Percentiles rank a stretch among this genome's conserved stretches.
phyloP scores from a whole-genome alignment of 2,329 filamentous ascomycete genomes.

The Aschersonia sp. region DNA sequence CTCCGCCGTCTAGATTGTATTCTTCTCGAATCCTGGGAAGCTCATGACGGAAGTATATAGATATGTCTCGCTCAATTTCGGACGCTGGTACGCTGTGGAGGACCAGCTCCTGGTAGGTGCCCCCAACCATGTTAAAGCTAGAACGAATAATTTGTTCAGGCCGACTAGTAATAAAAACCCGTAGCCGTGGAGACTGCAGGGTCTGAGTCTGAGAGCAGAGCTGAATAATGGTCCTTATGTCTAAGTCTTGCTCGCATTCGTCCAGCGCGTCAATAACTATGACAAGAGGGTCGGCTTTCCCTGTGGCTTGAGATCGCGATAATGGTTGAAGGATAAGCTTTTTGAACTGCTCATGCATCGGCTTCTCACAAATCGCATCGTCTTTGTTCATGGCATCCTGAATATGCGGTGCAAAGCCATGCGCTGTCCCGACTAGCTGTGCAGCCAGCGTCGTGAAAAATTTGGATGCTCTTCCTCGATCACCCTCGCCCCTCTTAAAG shows the following conservation, averaged over 20 bases:
- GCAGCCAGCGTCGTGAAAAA: conserved; percentile 25
- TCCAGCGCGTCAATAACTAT: conserved; percentile 21
- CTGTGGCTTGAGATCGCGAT: neutral
- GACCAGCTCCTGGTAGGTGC: conserved; percentile 9
- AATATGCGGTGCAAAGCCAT: conserved; percentile 12
- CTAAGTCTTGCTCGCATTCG: conserved; percentile 12
- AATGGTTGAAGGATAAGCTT: conserved; percentile 23
- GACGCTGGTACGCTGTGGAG: conserved; percentile 19
- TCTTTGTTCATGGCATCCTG: conserved; percentile 16
- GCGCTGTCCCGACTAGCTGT: conserved; percentile 15
- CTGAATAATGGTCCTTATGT: conserved; percentile 16
- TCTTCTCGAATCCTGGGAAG: neutral
- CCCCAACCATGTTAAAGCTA: conserved; percentile 12
- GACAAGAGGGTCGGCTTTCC: conserved; percentile 2
- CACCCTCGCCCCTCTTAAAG: conserved; percentile 26
- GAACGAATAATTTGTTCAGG: conserved; percentile 20
- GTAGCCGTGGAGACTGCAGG: conserved; percentile 6
- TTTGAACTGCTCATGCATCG: conserved; percentile 12
- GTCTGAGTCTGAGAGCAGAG: neutral
- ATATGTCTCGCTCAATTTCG: conserved; percentile 21
- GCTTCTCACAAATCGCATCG: too few species aligned
- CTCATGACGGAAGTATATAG: neutral
- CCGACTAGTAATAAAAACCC: conserved; percentile 25
- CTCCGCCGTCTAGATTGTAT: neutral
- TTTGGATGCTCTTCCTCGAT: conserved; percentile 17